Conservation (phyloP, 495 filamentous ascomycete species). For the Annulohypoxylon maeteangense region DNA sequence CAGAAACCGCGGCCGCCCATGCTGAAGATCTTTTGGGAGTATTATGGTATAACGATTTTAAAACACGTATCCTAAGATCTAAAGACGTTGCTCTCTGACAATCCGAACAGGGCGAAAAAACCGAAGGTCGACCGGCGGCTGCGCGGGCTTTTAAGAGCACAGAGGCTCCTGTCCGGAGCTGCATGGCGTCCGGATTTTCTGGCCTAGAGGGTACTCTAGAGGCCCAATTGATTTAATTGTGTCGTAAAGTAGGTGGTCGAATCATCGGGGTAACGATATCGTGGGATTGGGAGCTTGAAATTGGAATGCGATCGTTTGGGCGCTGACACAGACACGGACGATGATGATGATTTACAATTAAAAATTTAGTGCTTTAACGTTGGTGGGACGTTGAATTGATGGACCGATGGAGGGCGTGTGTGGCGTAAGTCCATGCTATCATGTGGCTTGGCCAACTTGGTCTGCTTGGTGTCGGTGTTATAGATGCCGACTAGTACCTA, state of each 20-base stretch:
- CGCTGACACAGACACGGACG: neutral
- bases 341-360: slow-evolving; percentile 15
- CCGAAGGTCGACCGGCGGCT: slow-evolving; percentile 31
- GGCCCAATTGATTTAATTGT: slow-evolving; percentile 42
- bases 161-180: slow-evolving; percentile 54
- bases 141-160: slow-evolving; percentile 48
- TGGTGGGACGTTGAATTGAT: neutral
- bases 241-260: slow-evolving; percentile 24
- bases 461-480: neutral
- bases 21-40: slow-evolving; percentile 53
- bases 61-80: slow-evolving; percentile 48
- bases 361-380: slow-evolving; percentile 16
- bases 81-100: slow-evolving; percentile 49
- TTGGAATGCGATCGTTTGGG: neutral
- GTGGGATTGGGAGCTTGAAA: neutral
- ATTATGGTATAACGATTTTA: slow-evolving; percentile 53
- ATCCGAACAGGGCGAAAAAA: slow-evolving; percentile 49
- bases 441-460: neutral
- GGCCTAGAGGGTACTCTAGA: slow-evolving; percentile 29
- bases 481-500: neutral
- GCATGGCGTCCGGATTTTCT: slow-evolving; percentile 49
- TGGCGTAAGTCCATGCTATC: neutral
- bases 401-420: neutral
- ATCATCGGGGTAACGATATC: slow-evolving; percentile 26
- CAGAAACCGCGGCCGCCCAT: slow-evolving; percentile 73